Evolutionary conservation across 2,329 filamentous ascomycete species (phyloP).

Genomic region (Apiospora aurea): DNA sequence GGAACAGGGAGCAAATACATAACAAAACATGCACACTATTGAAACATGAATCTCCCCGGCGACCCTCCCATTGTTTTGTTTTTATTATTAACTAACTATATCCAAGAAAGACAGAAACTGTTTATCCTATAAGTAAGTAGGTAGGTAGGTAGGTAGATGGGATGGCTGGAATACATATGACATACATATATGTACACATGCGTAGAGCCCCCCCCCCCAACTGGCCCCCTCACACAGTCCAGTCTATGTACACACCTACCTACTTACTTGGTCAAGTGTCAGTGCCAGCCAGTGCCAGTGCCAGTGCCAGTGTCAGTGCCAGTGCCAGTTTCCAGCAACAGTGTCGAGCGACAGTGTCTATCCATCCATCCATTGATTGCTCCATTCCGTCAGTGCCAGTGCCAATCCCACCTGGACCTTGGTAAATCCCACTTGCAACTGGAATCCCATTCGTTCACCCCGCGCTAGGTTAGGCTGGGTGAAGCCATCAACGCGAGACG

Average conservation of each 20-base stretch:
- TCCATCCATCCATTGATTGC: not conserved
- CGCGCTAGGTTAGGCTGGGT: slow-evolving; percentile 7
- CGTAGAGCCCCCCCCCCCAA: not conserved
- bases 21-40: slow-evolving; percentile 7
- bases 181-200: no score
- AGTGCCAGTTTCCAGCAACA: not conserved
- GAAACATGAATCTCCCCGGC: slow-evolving; percentile 15
- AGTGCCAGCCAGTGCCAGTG: no score
- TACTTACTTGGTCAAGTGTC: no score
- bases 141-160: not conserved
- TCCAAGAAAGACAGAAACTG: not conserved
- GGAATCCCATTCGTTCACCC: slow-evolving; percentile 1
- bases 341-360: not conserved
- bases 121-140: not conserved
- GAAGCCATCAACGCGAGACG: slow-evolving; percentile 16
- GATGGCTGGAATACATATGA: not conserved
- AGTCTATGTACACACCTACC: not conserved
- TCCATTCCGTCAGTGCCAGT: not conserved
- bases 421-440: not conserved
- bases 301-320: not conserved
- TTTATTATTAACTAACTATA: not conserved
- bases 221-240: not conserved
- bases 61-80: not conserved
- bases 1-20: not conserved
- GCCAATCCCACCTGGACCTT: not conserved